These are phyloP conservation scores for Penicillium coprophilum DNA, from an alignment of 495 filamentous ascomycete genomes.

Conservation along the genomic window DNA sequence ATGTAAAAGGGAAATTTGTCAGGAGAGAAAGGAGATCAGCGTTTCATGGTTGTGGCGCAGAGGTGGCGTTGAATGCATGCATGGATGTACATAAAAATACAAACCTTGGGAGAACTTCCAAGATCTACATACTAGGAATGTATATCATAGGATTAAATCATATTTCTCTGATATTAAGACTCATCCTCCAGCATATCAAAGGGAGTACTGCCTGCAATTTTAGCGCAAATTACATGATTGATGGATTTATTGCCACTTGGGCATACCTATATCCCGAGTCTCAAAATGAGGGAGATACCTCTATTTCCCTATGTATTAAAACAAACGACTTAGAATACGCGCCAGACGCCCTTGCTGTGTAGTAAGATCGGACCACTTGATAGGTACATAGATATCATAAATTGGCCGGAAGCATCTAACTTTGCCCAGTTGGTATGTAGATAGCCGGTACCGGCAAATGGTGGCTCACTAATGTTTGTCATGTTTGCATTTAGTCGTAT, in stretches of 20 bases:
- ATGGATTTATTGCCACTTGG: neutral
- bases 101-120: neutral
- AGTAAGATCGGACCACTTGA: neutral
- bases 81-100: neutral
- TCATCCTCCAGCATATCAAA: neutral
- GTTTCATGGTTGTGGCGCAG: conserved; percentile 32
- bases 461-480: neutral
- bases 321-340: neutral
- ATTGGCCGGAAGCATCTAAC: neutral
- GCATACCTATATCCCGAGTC: neutral
- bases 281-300: neutral
- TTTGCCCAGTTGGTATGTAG: neutral
- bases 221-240: neutral
- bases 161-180: neutral
- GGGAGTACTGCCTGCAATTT: neutral
- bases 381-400: neutral
- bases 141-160: neutral
- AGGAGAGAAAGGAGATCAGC: conserved; percentile 30
- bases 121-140: neutral
- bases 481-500: neutral
- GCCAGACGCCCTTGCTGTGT: neutral
- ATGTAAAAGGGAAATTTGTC: conserved; percentile 17
- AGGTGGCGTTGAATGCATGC: conserved; percentile 21
- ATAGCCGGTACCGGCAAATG: too few species aligned
- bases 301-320: neutral